Percentiles rank a stretch among this genome's conserved stretches.
phyloP scores from a whole-genome alignment of 164 flowering plant species.

The Nymphaea thermarum region DNA sequence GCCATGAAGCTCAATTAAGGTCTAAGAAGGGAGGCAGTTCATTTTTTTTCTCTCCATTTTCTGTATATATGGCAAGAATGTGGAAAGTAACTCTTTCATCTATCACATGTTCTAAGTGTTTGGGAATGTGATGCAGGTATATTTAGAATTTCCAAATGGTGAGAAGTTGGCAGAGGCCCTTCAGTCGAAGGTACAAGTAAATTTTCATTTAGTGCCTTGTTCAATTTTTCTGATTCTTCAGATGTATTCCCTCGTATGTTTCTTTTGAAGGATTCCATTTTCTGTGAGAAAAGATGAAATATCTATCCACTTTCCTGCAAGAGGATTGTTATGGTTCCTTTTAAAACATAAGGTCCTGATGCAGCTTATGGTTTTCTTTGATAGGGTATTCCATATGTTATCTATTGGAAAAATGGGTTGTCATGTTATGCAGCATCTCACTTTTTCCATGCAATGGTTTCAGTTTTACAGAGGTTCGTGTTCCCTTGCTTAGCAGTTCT shows the following conservation, averaged over 20 bases:
- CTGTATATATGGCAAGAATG: background rate
- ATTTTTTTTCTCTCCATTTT: background rate
- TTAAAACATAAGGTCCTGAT: background rate
- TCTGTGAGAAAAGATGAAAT: background rate
- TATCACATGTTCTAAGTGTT: background rate
- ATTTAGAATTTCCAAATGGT: conserved; percentile 73
- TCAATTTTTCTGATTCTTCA: background rate
- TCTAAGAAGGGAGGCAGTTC: background rate
- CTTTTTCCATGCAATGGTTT: conserved; percentile 78
- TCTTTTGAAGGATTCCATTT: background rate
- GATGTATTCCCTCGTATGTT: background rate
- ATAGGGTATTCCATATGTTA: conserved; percentile 83
- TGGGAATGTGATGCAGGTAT: conserved; percentile 30
- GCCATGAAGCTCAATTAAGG: no score
- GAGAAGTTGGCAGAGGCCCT: conserved; percentile 70
- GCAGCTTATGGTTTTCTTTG: background rate
- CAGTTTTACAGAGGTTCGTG: conserved; percentile 74
- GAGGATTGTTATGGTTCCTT: background rate
- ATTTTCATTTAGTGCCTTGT: background rate
- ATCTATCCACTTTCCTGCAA: background rate
- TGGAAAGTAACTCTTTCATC: no score
- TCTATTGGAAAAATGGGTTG: conserved; percentile 63
- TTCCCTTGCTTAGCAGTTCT: background rate
- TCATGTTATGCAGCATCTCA: conserved; percentile 59
- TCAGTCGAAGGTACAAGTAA: conserved; percentile 44